Evolutionary conservation across 106 monocot genomes (phyloP).

Genomic region (Apostasia shenzhenica): DNA sequence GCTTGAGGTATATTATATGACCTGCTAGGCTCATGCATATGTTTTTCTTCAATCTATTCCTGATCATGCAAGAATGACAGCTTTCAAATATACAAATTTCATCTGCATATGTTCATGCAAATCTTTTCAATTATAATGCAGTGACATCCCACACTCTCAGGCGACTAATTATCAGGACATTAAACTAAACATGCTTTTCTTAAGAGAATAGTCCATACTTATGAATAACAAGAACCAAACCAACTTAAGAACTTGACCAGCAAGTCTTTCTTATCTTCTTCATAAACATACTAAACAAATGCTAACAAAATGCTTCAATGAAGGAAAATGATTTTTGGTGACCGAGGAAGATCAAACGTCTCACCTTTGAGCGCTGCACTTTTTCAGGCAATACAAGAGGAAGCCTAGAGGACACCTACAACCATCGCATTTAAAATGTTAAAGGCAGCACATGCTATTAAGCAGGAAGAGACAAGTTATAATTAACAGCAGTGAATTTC

Average conservation of each 20-base stretch:
- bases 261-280: neutral
- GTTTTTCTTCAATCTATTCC: too few relatives aligned
- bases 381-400: slow-evolving; percentile 82
- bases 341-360: slow-evolving; percentile 4
- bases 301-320: neutral
- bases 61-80: too few relatives aligned
- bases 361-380: slow-evolving; percentile 86
- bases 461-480: neutral
- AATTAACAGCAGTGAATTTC: neutral
- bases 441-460: neutral
- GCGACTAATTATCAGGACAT: neutral
- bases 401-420: slow-evolving; percentile 73
- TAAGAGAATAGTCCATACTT: neutral
- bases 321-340: neutral
- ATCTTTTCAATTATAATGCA: too few relatives aligned
- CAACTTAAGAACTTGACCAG: too few relatives aligned
- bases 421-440: neutral
- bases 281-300: neutral
- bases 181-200: neutral
- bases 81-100: too few relatives aligned
- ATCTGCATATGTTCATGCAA: too few relatives aligned
- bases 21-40: too few relatives aligned
- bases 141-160: too few relatives aligned
- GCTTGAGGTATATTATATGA: too few relatives aligned
- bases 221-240: neutral